Evolutionary conservation across 306 rosid species (phyloP).

Genomic region (Citrullus mucosospermus): DNA sequence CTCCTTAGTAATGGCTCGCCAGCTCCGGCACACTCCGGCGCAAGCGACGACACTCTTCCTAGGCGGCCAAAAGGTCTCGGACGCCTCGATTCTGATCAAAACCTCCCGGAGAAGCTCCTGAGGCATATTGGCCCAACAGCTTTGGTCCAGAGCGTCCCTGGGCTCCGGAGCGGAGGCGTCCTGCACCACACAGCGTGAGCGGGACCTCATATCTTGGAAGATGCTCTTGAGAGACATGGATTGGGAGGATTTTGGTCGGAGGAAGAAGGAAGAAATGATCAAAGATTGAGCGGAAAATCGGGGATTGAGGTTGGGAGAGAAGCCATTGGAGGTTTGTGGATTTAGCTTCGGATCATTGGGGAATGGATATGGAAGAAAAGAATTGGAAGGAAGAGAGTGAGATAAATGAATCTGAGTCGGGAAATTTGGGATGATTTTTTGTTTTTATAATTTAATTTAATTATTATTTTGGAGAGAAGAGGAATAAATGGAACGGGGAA

Average conservation of each 20-base stretch:
- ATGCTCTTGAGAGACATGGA: slow-evolving; percentile 49
- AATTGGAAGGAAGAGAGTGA: not conserved
- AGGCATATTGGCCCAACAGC: slow-evolving; percentile 90
- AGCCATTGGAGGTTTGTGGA: not conserved
- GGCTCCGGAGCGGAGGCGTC: slow-evolving; percentile 18
- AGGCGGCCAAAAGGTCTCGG: slow-evolving; percentile 78
- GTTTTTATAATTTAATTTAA: not conserved
- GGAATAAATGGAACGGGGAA: not conserved
- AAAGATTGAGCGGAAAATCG: not conserved
- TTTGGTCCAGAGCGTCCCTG: slow-evolving; percentile 35
- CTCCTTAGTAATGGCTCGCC: slow-evolving; percentile 70
- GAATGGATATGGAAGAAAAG: not conserved
- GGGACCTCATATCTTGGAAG: slow-evolving; percentile 61
- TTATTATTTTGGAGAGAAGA: not conserved
- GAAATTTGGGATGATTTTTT: not conserved
- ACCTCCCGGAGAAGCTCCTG: slow-evolving; percentile 89
- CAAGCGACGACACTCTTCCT: slow-evolving; percentile 78
- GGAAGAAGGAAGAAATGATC: not conserved
- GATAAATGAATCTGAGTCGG: not conserved
- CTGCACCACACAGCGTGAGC: slow-evolving; percentile 59
- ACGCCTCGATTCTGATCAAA: slow-evolving; percentile 50
- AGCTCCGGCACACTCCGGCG: slow-evolving; percentile 90
- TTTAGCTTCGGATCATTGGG: not conserved
- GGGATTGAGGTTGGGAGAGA: not conserved
- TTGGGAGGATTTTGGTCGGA: not conserved